phyloP scores from a whole-genome alignment of 768 basidiomycete genomes.

The Lactarius hengduanensis region DNA sequence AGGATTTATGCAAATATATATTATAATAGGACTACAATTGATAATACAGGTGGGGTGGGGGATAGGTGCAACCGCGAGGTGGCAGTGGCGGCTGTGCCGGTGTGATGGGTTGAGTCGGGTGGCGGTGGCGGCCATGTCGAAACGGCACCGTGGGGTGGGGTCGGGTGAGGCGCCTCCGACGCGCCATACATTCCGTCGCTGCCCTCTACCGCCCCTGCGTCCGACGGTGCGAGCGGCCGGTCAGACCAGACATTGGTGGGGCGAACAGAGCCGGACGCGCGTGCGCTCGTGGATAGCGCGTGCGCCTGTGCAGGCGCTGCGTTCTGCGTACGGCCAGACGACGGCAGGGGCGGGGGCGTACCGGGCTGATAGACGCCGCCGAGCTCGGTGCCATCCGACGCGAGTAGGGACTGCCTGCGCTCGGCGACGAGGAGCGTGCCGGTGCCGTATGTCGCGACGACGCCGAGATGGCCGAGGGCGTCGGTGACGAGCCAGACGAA shows the following conservation, averaged over 20 bases:
- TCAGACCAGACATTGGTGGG: background rate
- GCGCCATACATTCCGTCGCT: background rate
- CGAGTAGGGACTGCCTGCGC: conserved; percentile 22
- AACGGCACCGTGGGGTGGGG: no score
- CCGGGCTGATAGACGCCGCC: conserved; percentile 20
- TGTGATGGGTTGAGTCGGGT: no score
- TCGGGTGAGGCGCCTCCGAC: background rate
- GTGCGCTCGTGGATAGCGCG: conserved; percentile 12
- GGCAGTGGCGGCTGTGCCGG: no score
- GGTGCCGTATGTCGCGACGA: conserved; percentile 86
- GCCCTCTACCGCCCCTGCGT: background rate
- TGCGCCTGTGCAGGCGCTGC: conserved; percentile 15
- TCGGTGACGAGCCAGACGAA: conserved; percentile 90
- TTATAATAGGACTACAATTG: no score
- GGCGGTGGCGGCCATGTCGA: no score
- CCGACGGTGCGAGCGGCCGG: background rate
- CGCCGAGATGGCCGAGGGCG: conserved; percentile 54
- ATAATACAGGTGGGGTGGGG: no score
- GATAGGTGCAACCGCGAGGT: no score
- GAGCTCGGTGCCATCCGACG: conserved; percentile 10
- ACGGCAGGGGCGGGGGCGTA: conserved; percentile 3
- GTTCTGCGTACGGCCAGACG: conserved; percentile 10
- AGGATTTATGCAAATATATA: no score
- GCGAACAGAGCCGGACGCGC: background rate
- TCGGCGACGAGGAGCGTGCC: conserved; percentile 71